A percentile compares a stretch with the other conserved stretches of the same genome.
Evolutionary conservation across 176 grass and related monocot genomes (phyloP).

Genomic region (Hsuehochloa calcarea): DNA sequence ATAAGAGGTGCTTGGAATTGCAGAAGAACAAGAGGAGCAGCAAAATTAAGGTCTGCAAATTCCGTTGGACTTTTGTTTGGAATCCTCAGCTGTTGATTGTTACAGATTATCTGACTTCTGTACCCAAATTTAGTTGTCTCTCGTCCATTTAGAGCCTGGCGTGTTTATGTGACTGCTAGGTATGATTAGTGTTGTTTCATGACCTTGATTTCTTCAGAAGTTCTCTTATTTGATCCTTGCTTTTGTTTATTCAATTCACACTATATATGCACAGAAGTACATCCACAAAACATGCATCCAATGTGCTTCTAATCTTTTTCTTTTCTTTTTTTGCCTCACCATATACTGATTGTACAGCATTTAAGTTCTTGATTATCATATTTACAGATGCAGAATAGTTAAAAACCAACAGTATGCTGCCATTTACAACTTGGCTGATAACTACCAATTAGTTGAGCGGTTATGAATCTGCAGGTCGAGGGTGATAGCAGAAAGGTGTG

Average conservation of each 20-base stretch:
- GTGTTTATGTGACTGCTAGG: not conserved
- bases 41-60: constrained; percentile 66
- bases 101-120: not conserved
- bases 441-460: not conserved
- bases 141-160: not conserved
- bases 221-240: not conserved
- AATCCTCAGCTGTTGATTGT: not conserved
- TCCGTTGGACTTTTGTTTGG: not conserved
- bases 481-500: constrained; percentile 44
- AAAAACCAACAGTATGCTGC: not conserved
- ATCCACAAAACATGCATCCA: not conserved
- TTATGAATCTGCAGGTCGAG: constrained; percentile 42
- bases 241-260: not conserved
- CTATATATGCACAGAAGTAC: not conserved
- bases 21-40: constrained; percentile 73
- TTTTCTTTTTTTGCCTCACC: not conserved
- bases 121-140: not conserved
- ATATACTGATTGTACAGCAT: not conserved
- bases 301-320: not conserved
- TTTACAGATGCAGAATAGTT: not conserved
- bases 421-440: constrained; percentile 1
- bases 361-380: not conserved
- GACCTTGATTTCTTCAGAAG: not conserved
- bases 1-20: constrained; percentile 82
- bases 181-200: not conserved